These are phyloP conservation scores for Hyaloscypha bicolor DNA, from an alignment of 495 filamentous ascomycete genomes.

Conservation along the genomic window DNA sequence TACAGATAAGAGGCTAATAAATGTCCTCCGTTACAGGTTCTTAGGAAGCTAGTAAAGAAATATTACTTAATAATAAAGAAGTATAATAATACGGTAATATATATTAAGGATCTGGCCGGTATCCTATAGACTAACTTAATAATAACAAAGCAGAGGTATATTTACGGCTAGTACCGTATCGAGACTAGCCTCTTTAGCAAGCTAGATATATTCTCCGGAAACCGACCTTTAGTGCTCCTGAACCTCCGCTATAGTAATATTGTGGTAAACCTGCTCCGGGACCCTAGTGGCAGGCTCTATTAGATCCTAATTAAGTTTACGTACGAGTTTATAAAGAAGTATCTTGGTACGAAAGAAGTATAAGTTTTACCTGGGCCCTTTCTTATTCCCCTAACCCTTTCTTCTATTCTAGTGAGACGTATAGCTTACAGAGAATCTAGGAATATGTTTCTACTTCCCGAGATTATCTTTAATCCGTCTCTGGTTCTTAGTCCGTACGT, in stretches of 20 bases:
- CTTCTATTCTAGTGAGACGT: background rate
- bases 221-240: constrained; percentile 37
- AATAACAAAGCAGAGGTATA: constrained; percentile 41
- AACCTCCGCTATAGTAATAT: constrained; percentile 34
- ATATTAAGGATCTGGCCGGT: constrained; percentile 41
- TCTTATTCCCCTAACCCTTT: background rate
- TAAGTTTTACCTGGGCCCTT: constrained; percentile 23
- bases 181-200: constrained; percentile 41
- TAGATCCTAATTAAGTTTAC: constrained; percentile 40
- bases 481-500: constrained; percentile 32
- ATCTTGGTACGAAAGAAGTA: constrained; percentile 38
- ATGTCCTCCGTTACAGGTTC: constrained; percentile 8
- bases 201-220: constrained; percentile 41
- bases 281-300: constrained; percentile 35
- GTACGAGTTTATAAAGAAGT: constrained; percentile 41
- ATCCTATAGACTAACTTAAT: constrained; percentile 36
- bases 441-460: constrained; percentile 37
- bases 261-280: constrained; percentile 37
- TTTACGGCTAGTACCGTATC: constrained; percentile 37
- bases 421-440: constrained; percentile 27
- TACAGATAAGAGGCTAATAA: constrained; percentile 12
- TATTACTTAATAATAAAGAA: constrained; percentile 28
- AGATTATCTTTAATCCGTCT: constrained; percentile 39
- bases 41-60: constrained; percentile 35
- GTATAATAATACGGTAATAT: constrained; percentile 38